These are phyloP conservation scores for Phyllosticta citribraziliensis DNA, from an alignment of 2,329 filamentous ascomycete species.

Conservation along the genomic window DNA sequence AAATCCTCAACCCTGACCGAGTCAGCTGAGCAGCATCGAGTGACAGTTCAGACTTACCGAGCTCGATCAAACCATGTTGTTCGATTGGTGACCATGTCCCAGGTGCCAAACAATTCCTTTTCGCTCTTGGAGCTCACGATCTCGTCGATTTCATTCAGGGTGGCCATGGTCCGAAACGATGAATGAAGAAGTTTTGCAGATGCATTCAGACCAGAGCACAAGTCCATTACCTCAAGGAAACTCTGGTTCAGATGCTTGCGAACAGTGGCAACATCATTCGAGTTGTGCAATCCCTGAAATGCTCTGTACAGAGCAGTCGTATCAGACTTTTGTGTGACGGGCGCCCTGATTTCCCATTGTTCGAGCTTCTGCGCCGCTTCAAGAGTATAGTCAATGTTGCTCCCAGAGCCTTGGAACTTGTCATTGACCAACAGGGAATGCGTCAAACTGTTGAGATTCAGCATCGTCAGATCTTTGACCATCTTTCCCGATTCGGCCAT, in stretches of 20 bases:
- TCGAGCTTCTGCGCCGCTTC: slow-evolving; percentile 72
- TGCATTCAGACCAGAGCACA: slow-evolving; percentile 18
- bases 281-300: slow-evolving; percentile 68
- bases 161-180: slow-evolving; percentile 55
- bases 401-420: slow-evolving; percentile 47
- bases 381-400: slow-evolving; percentile 61
- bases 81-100: slow-evolving; percentile 55
- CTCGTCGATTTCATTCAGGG: slow-evolving; percentile 74
- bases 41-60: slow-evolving; percentile 45
- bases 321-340: slow-evolving; percentile 45
- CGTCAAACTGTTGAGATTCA: slow-evolving; percentile 79
- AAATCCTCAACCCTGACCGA: slow-evolving; percentile 56
- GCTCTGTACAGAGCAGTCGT: slow-evolving; percentile 66
- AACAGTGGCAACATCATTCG: slow-evolving; percentile 46
- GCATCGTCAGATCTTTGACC: slow-evolving; percentile 64
- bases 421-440: slow-evolving; percentile 66
- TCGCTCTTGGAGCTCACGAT: slow-evolving; percentile 52
- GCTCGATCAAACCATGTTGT: slow-evolving; percentile 74
- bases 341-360: slow-evolving; percentile 82
- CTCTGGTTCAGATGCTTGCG: slow-evolving; percentile 53
- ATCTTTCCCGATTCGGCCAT: slow-evolving; percentile 57
- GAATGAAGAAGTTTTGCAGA: slow-evolving; percentile 48
- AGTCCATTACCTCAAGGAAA: slow-evolving; percentile 37
- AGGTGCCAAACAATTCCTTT: slow-evolving; percentile 51
- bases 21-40: not conserved